Conservation (phyloP, 345 rosid genomes). For the Acer saccharum region DNA sequence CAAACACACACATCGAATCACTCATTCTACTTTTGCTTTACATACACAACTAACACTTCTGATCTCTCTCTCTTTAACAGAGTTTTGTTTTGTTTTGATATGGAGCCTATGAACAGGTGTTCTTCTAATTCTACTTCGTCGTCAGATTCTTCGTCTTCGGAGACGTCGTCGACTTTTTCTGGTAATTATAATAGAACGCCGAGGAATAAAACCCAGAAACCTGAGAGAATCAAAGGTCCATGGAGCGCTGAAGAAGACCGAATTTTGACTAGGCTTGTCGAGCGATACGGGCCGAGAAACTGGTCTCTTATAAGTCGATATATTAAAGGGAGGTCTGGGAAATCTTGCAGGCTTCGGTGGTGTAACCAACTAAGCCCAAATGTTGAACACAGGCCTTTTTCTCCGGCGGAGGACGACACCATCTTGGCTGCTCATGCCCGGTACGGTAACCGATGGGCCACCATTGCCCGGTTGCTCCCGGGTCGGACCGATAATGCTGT, state of each 20-base stretch:
- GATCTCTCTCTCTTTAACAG: neutral
- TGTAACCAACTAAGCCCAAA: conserved; percentile 60
- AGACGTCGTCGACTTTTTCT: conserved; percentile 32
- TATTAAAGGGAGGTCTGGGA: conserved; percentile 60
- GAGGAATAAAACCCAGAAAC: conserved; percentile 15
- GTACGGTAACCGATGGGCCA: conserved; percentile 66
- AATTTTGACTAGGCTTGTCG: conserved; percentile 56
- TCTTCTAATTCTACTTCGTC: conserved; percentile 42
- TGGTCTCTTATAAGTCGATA: conserved; percentile 60
- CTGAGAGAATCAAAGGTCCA: conserved; percentile 59
- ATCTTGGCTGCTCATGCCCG: conserved; percentile 60
- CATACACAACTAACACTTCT: neutral
- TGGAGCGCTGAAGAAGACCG: conserved; percentile 78
- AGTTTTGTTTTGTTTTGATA: neutral
- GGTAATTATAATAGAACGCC: conserved; percentile 15
- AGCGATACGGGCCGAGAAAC: conserved; percentile 53
- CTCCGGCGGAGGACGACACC: conserved; percentile 52
- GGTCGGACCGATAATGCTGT: conserved; percentile 69
- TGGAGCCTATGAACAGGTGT: conserved; percentile 41
- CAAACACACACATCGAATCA: neutral
- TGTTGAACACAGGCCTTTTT: conserved; percentile 61
- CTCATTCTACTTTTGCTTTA: neutral
- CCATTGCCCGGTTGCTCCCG: conserved; percentile 58
- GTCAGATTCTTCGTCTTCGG: conserved; percentile 57
- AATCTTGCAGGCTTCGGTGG: conserved; percentile 61